Percentiles rank a stretch among this genome's conserved stretches.
phyloP scores from a whole-genome alignment of 2,329 filamentous ascomycete species.

The Sclerotinia subarctica region DNA sequence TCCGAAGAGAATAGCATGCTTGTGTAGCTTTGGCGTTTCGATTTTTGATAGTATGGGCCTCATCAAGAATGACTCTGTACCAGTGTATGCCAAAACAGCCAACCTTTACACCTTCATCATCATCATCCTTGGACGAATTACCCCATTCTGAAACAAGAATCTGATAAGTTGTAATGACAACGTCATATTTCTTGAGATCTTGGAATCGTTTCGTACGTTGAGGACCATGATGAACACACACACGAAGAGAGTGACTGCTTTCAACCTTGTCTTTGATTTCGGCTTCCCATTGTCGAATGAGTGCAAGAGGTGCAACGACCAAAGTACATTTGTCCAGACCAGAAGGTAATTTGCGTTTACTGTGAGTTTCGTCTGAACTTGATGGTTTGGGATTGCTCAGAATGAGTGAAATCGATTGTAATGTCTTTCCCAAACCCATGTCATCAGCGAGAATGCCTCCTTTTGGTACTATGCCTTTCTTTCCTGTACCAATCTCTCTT shows the following conservation, averaged over 20 bases:
- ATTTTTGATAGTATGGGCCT: slow-evolving; percentile 98
- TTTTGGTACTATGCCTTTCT: slow-evolving; percentile 77
- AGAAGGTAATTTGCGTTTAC: slow-evolving; percentile 66
- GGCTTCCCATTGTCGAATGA: slow-evolving; percentile 96
- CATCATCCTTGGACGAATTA: slow-evolving; percentile 58
- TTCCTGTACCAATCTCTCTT: slow-evolving; percentile 82
- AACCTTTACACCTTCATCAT: slow-evolving; percentile 60
- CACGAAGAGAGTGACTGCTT: slow-evolving; percentile 66
- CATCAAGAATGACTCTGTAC: slow-evolving; percentile 93
- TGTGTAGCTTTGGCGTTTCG: slow-evolving; percentile 93
- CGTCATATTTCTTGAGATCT: slow-evolving; percentile 80
- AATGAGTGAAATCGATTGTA: slow-evolving; percentile 88
- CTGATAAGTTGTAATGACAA: slow-evolving; percentile 96
- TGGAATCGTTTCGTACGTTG: slow-evolving; percentile 74
- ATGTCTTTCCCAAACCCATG: slow-evolving; percentile 94
- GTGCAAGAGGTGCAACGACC: slow-evolving; percentile 85
- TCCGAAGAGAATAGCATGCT: slow-evolving; percentile 78
- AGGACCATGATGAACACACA: slow-evolving; percentile 88
- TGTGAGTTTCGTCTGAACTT: slow-evolving; percentile 48
- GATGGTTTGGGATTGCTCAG: slow-evolving; percentile 75
- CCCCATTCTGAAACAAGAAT: slow-evolving; percentile 89
- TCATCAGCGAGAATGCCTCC: slow-evolving; percentile 96
- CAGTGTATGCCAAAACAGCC: slow-evolving; percentile 90
- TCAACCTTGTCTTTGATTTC: slow-evolving; percentile 84
- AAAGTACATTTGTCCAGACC: slow-evolving; percentile 75